A percentile compares a stretch with the other conserved stretches of the same genome.
Conservation (phyloP, 371 early-diverging fungal genomes). For the Mortierella sp. region DNA sequence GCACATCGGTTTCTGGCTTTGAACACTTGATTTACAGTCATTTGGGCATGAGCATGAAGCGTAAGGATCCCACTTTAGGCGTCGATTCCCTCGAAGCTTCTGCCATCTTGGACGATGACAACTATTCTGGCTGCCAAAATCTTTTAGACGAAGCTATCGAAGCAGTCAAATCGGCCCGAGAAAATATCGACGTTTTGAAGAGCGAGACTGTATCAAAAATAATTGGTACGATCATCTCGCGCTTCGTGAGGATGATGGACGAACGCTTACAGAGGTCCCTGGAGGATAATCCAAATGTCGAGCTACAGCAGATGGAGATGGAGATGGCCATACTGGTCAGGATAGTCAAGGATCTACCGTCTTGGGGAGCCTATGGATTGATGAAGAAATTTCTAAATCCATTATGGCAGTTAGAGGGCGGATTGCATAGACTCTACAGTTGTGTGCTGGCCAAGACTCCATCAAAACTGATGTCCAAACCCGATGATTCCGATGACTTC, state of each 20-base stretch:
- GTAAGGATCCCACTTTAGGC: constrained; percentile 8
- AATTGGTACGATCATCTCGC: not conserved
- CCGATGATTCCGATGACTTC: not conserved
- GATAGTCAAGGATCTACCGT: constrained; percentile 7
- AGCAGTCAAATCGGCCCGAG: not conserved
- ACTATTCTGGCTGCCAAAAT: not conserved
- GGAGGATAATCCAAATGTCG: not conserved
- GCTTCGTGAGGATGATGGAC: not conserved
- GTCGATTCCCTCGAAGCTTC: not conserved
- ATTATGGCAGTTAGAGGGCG: constrained; percentile 1
- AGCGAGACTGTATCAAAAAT: not conserved
- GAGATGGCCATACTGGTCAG: constrained; percentile 2
- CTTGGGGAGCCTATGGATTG: not conserved
- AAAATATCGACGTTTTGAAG: not conserved
- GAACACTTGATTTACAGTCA: constrained; percentile 29
- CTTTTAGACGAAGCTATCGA: constrained; percentile 6
- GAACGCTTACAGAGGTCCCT: not conserved
- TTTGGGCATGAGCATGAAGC: constrained; percentile 10
- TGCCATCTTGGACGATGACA: not conserved
- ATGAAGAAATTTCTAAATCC: constrained; percentile 4
- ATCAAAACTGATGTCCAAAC: not conserved
- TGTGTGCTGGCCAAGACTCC: constrained; percentile 6
- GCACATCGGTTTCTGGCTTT: constrained; percentile 6
- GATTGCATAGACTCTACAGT: constrained; percentile 1
- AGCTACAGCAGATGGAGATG: constrained; percentile 18